A percentile compares a stretch with the other conserved stretches of the same genome.
phyloP scores from a whole-genome alignment of 2,329 filamentous ascomycete species.

The Trichoderma harzianum region DNA sequence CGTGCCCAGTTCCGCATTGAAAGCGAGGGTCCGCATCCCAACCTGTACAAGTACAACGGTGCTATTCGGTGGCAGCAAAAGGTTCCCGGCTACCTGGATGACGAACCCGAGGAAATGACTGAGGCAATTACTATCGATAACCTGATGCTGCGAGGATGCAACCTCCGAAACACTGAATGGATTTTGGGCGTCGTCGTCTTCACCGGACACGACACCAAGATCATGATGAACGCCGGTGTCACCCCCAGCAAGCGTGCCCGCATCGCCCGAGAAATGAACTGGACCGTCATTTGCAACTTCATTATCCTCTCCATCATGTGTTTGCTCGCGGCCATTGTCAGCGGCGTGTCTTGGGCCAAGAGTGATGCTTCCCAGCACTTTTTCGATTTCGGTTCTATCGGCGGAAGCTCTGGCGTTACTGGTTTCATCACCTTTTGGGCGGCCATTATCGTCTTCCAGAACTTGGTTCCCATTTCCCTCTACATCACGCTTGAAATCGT shows the following conservation, averaged over 20 bases:
- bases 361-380: conserved; percentile 69
- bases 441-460: conserved; percentile 91
- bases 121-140: conserved; percentile 96
- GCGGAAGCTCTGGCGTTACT: conserved; percentile 68
- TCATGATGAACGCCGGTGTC: conserved; percentile 97
- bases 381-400: conserved; percentile 85
- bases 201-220: conserved; percentile 95
- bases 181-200: conserved; percentile 87
- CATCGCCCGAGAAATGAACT: conserved; percentile 91
- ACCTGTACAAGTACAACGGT: conserved; percentile 92
- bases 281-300: conserved; percentile 97
- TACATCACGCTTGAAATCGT: conserved; percentile 98
- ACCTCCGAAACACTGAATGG: conserved; percentile 94
- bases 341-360: conserved; percentile 78
- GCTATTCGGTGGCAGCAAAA: conserved; percentile 82
- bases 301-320: conserved; percentile 86
- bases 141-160: conserved; percentile 86
- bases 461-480: conserved; percentile 95
- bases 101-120: conserved; percentile 70
- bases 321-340: conserved; percentile 76
- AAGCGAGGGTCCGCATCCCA: conserved; percentile 86
- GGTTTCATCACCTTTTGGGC: conserved; percentile 98
- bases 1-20: conserved; percentile 82
- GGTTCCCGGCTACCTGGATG: conserved; percentile 59
- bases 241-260: conserved; percentile 91